Base-by-base conservation (phyloP, 169 alveolate genomes). In the Plasmodium vivax region DNA sequence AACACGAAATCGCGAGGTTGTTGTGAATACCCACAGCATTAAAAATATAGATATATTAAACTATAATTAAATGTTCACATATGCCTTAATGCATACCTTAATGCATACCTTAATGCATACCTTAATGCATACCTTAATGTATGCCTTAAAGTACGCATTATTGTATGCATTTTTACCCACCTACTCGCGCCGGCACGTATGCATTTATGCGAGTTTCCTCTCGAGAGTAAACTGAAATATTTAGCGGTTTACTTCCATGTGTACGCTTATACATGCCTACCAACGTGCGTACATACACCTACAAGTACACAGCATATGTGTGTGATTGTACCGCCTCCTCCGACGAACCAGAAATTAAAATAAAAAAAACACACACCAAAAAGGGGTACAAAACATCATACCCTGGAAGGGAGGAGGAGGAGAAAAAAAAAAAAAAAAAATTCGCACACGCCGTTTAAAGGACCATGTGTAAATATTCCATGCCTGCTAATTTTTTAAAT, bases 391-490 rank as follows among this genome's bases (percentile, higher is more conserved):
- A 81, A 43, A 81, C 72, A 43, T 41, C 85, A 23, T 68, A 68
- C 38, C 16, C 32, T 30, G 41, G n/a, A 68, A 68, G 32, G 38
- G 43, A 68, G 77, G 38, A 68, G 38, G 38, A 68, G 32, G 38
- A 68, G 8, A 3, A 68, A 19, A n/a, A 80, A 71, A 51, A 84
- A 34, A 84, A 84, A 84, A 84, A 84, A 84, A 84, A 84, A 32
- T 34, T 19, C 58, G 75, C 92, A 83, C 79, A 83, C 79, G 30
- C 6, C 36, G 62, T 68, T n/a, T 27, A 68, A 23, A 38, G 23
- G 32, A 12, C n/a, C 77, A 9, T 47, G 51, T 47, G 51, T 47
- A 79, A 23, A 32, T 79, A 41, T 79, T 38, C 30, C 84, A 79
- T 41, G 23, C 51, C 10, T 47, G 51, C 6, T 79, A 79, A 19